phyloP scores from a whole-genome alignment of 306 rosid genomes.

The Erythrophleum fordii region DNA sequence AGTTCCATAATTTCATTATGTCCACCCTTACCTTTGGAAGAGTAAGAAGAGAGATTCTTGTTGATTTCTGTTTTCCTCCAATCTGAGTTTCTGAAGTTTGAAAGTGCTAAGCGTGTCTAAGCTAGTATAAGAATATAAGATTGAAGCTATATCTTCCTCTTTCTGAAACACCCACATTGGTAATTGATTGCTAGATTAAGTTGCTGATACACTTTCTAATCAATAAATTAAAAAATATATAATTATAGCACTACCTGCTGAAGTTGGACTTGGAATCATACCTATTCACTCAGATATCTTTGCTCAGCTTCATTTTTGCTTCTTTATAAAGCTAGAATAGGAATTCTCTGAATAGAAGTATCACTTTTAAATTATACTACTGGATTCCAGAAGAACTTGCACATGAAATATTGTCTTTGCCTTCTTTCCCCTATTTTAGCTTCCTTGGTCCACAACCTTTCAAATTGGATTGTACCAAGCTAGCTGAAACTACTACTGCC shows the following conservation, averaged over 20 bases:
- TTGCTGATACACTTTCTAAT: background rate
- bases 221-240: background rate
- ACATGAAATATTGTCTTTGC: conserved; percentile 13
- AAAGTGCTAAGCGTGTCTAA: background rate
- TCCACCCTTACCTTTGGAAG: background rate
- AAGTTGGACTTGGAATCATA: background rate
- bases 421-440: background rate
- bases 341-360: background rate
- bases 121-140: background rate
- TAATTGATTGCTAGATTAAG: background rate
- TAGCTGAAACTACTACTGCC: conserved; percentile 17
- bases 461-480: conserved; percentile 2
- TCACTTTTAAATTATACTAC: background rate
- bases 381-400: background rate
- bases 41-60: background rate
- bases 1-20: background rate
- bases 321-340: background rate
- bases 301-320: background rate
- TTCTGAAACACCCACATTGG: background rate
- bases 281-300: background rate
- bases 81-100: background rate
- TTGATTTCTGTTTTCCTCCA: background rate
- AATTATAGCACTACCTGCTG: background rate
- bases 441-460: background rate
- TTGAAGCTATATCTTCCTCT: background rate